Evolutionary conservation across 768 basidiomycete species (phyloP), one percentile per base, ranked within the genome.

Genomic region (Paxillus rubicundulus): DNA sequence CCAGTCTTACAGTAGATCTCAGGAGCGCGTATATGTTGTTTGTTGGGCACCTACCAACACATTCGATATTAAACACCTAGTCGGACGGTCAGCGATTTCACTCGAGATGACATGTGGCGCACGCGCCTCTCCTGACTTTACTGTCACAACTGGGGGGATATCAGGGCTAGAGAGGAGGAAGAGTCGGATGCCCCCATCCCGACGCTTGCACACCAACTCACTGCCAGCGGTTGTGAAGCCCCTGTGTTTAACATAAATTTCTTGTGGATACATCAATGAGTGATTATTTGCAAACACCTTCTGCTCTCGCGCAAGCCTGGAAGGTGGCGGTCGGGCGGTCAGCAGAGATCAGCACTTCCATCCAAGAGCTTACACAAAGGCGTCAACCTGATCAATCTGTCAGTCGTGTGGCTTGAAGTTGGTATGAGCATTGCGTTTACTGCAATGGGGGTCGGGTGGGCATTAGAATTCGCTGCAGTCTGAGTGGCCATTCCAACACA

Each of bases 151-250:
- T 0, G 85, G 63, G n/a, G 85, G 84, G 46, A 87, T 86, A 55
- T 84, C 82, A 0, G 82, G 84, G 59, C 83, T 84, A 5, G 4
- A 6, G 49, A 30, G n/a, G 33, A 33, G 24, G 13, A 8, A 47
- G 40, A 21, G 30, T 53, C 37, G 47, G 57, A 30, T 14, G 30
- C 6, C 12, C 41, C n/a, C 44, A 20, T 14, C 5, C 6, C 9
- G 16, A 41, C 27, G 33, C 13, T 24, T 9, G 3, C 10, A 28
- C 17, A 18, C 38, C 14, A 10, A 72, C 85, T 65, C 69, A 86
- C 85, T 87, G 85, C 85, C 85, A 87, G 42, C 85, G 82, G 62
- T 86, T 87, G 59, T 86, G 85, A 10, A 86, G 60, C 24, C 82
- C 82, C 84, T 85, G 47, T 1, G 54, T 24, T 33, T 37, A 28